Evolutionary conservation across 2,329 filamentous ascomycete species (phyloP).

Genomic region (Fusarium sp.): DNA sequence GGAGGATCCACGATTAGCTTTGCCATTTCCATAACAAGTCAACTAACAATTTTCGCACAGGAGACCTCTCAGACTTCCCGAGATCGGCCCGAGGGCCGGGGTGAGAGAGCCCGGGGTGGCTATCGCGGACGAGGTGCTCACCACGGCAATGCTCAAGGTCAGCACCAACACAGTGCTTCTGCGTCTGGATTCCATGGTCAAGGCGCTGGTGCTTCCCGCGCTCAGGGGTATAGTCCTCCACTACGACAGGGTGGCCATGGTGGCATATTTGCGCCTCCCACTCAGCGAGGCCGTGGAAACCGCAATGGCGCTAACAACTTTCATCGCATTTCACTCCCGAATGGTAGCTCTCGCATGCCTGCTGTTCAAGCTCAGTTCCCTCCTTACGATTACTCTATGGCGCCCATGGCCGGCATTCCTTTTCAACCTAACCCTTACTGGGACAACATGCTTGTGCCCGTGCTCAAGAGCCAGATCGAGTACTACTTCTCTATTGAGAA

Average conservation of each 20-base stretch:
- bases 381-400: constrained; percentile 53
- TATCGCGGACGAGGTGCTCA: constrained; percentile 59
- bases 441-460: constrained; percentile 58
- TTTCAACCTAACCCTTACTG: constrained; percentile 58
- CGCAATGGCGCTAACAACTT: constrained; percentile 49
- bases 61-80: constrained; percentile 43
- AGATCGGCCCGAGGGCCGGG: constrained; percentile 51
- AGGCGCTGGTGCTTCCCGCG: constrained; percentile 47
- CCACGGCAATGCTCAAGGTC: constrained; percentile 50
- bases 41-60: constrained; percentile 30
- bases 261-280: constrained; percentile 47
- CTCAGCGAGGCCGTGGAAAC: constrained; percentile 50
- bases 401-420: constrained; percentile 51
- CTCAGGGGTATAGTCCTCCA: constrained; percentile 57
- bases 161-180: constrained; percentile 45
- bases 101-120: constrained; percentile 55
- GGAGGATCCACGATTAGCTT: background rate
- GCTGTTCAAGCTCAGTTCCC: constrained; percentile 50
- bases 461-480: constrained; percentile 68
- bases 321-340: constrained; percentile 54
- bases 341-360: constrained; percentile 49
- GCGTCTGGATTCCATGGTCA: constrained; percentile 47
- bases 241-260: constrained; percentile 53
- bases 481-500: constrained; percentile 99
- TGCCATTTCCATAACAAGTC: background rate